These are phyloP conservation scores for Solanum lignicaule DNA, from an alignment of 257 asterid genomes.

Conservation along the genomic window DNA sequence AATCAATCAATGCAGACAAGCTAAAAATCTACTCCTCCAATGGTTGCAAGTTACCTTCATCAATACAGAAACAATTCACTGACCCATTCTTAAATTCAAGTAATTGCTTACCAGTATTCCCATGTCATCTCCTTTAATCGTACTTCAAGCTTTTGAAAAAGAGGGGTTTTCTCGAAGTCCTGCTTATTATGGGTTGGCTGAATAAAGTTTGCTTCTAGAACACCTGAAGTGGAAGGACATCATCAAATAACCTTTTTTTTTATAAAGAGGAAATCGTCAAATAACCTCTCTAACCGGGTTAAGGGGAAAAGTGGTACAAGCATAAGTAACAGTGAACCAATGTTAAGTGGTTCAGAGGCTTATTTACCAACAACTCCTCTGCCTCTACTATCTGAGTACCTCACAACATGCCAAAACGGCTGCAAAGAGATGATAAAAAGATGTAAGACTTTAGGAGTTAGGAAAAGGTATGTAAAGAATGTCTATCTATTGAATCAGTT, in stretches of 20 bases:
- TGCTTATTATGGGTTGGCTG: constrained; percentile 92
- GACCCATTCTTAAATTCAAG: not conserved
- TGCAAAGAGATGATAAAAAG: constrained; percentile 26
- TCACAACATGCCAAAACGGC: constrained; percentile 97
- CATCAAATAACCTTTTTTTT: not conserved
- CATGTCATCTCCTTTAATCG: constrained; percentile 81
- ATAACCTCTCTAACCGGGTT: not conserved
- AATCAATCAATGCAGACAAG: not conserved
- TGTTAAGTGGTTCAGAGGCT: constrained; percentile 5
- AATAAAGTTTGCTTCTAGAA: constrained; percentile 83
- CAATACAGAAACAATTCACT: not conserved
- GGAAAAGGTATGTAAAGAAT: not conserved
- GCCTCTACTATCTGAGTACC: constrained; percentile 61
- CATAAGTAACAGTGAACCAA: not conserved
- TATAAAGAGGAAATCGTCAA: not conserved
- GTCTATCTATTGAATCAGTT: not conserved
- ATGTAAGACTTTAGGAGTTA: not conserved
- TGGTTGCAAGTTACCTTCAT: not conserved
- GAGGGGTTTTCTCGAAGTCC: constrained; percentile 85
- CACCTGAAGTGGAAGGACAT: constrained; percentile 33
- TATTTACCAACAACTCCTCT: constrained; percentile 95
- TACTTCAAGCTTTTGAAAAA: constrained; percentile 83
- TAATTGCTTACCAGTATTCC: constrained; percentile 69
- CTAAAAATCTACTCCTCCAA: not conserved
- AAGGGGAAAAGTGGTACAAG: not conserved